Base-by-base conservation (phyloP, 768 basidiomycete genomes). In the Coprinopsis strossmayeri region DNA sequence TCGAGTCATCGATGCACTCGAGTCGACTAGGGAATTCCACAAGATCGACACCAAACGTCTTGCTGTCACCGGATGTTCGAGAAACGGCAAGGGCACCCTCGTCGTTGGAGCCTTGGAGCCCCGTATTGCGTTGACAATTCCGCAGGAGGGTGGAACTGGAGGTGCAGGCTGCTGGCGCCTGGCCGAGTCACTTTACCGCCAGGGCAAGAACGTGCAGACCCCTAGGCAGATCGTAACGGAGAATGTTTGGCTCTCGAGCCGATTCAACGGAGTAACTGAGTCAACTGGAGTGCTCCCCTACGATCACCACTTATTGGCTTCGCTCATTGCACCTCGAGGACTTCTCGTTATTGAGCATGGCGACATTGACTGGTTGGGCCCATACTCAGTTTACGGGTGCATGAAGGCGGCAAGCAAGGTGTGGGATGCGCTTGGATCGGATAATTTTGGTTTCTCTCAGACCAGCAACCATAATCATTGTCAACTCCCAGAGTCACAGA, bases 121-220 rank as follows among this genome's bases (percentile, higher is more conserved):
- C 0, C 78, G 79, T 48, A 74, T 82, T 51, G 74, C 72, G 5
- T 65, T 82, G 51, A 80, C 78, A 7, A 76, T 82, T 51, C 76
- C 78, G 2, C 79, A 81, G 59, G 79, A 82, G 61, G 79, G 77
- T 7, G 79, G 79, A 7, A 76, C 76, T 4, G 79, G 79, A 37
- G 79, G 80, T 3, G 70, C 69, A 24, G 73, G 72, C 15, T 77
- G 73, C 64, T 82, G 80, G 80, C 72, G 79, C 26, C 64, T 81
- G 47, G 78, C 77, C 13, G 69, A 74, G 53, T 68, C 55, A 41
- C 61, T 71, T 52, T 53, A 59, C 24, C 27, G 5, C 10, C 56
- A 55, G 13, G 78, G 78, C 1, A 61, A 62, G 20, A 53, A 52
- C 35, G 74, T 74, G 1, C 79, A 81, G 61, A 76, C 76, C 2